Percentiles rank a stretch among this genome's conserved stretches.
phyloP scores from a whole-genome alignment of 2,329 filamentous ascomycete genomes.

The Aspergillus phoenicis region DNA sequence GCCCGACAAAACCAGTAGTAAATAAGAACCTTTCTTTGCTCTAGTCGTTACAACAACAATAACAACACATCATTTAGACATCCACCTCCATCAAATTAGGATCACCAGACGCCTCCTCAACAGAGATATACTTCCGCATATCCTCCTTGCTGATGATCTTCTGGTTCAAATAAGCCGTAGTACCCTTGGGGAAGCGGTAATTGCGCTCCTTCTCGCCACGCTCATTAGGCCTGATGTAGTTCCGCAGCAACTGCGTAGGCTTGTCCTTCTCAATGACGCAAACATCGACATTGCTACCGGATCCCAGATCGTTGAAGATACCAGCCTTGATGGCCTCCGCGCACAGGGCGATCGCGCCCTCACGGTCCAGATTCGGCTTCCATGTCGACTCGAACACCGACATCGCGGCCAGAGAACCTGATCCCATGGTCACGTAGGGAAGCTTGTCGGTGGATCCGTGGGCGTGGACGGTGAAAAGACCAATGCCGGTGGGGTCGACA shows the following conservation, averaged over 20 bases:
- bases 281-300: slow-evolving; percentile 95
- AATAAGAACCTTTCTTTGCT: too few relatives aligned
- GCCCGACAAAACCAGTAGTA: slow-evolving; percentile 4
- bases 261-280: slow-evolving; percentile 94
- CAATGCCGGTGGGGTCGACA: slow-evolving; percentile 90
- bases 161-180: slow-evolving; percentile 94
- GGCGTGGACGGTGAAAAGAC: slow-evolving; percentile 97
- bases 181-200: slow-evolving; percentile 86
- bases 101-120: slow-evolving; percentile 78
- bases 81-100: slow-evolving; percentile 69
- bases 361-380: slow-evolving; percentile 74
- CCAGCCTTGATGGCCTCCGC: slow-evolving; percentile 89
- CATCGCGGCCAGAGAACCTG: slow-evolving; percentile 94
- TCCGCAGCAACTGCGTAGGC: slow-evolving; percentile 82
- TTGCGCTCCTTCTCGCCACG: slow-evolving; percentile 88
- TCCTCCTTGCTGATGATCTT: slow-evolving; percentile 94
- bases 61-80: not conserved
- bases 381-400: slow-evolving; percentile 96
- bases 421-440: slow-evolving; percentile 99
- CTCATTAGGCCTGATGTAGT: slow-evolving; percentile 91
- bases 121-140: slow-evolving; percentile 88
- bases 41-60: not conserved
- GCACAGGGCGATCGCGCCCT: slow-evolving; percentile 80
- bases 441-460: slow-evolving; percentile 99
- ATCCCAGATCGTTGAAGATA: slow-evolving; percentile 98